Base-by-base conservation (phyloP, 768 basidiomycete species). In the Cubamyces lactineus region DNA sequence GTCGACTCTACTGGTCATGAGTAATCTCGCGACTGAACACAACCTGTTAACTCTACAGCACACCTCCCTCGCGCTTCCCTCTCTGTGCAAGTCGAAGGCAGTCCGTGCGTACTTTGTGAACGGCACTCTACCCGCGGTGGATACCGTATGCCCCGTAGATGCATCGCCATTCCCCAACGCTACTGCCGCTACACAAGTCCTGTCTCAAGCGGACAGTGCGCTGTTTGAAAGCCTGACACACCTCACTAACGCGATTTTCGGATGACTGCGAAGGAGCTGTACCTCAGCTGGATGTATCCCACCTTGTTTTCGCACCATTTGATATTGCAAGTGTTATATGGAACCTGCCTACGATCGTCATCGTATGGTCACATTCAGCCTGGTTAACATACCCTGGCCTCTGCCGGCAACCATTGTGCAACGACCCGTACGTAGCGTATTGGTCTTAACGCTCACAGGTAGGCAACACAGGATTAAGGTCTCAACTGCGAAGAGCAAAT, bases 91-190 rank as follows among this genome's bases (percentile, higher is more conserved):
- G 9, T 61, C 53, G 6, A 61, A 61, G 9, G 57, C 52, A 24
- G 53, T 67, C 21, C 66, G 66, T 15, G 66, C 59, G 8, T 74
- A 68, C 62, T 72, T 73, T 63, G 60, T 63, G 7, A 63, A 74
- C 43, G 73, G 70, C 23, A 69, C 65, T 15, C 64, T 72, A 6
- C 73, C 72, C 12, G 49, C 55, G 19, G 54, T 63, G 19, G 72
- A 66, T 30, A 63, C 71, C 5, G 54, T 71, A 42, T 74, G 73
- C 57, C 21, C 57, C 1, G 54, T 63, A 11, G 66, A 69, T 58
- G 66, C 60, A 17, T 26, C 17, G 5, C 51, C 62, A 16, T 63
- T 63, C 64, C 69, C 67, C 16, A 55, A 43, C 41, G 24, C 21
- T 5, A 12, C 45, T 21, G 23, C 19, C 45, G 8, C 21, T 8